phyloP scores from a whole-genome alignment of 768 basidiomycete genomes.

The Macrolepiota albuminosa region DNA sequence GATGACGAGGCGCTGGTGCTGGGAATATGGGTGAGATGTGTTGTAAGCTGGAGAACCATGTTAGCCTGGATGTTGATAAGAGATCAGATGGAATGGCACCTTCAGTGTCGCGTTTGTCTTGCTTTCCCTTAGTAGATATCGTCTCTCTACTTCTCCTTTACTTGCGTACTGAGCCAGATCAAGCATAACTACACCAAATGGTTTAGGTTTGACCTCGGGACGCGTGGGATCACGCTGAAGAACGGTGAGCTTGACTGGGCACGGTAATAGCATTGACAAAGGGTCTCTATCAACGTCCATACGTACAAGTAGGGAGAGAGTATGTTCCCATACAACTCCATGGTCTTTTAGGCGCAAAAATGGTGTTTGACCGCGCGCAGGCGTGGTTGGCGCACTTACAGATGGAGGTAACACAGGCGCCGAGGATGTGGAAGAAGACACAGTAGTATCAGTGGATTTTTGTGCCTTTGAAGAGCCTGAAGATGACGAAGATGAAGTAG shows the following conservation, averaged over 20 bases:
- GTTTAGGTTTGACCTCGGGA: slow-evolving; percentile 29
- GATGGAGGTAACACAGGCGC: slow-evolving; percentile 6
- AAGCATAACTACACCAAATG: slow-evolving; percentile 60
- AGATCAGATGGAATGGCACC: slow-evolving; percentile 28
- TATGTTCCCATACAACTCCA: slow-evolving; percentile 56
- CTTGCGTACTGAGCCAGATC: slow-evolving; percentile 75
- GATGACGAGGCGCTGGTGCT: slow-evolving; percentile 11
- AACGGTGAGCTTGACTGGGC: slow-evolving; percentile 62
- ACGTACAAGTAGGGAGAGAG: slow-evolving; percentile 53
- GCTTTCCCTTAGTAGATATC: slow-evolving; percentile 65
- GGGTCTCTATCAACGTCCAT: slow-evolving; percentile 52
- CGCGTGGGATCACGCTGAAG: slow-evolving; percentile 58
- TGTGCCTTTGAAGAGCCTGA: slow-evolving; percentile 10
- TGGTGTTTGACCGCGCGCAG: slow-evolving; percentile 56
- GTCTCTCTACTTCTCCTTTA: slow-evolving; percentile 52
- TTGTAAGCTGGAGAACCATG: slow-evolving; percentile 41
- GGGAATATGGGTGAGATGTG: slow-evolving; percentile 37
- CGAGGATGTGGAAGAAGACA: slow-evolving; percentile 10
- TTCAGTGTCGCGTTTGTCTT: slow-evolving; percentile 79
- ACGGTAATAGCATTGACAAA: slow-evolving; percentile 43
- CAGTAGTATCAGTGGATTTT: slow-evolving; percentile 3
- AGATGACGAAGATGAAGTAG: slow-evolving; percentile 14
- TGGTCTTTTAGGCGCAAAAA: slow-evolving; percentile 62
- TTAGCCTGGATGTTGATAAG: neutral
- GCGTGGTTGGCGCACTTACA: slow-evolving; percentile 19